A percentile compares a stretch with the other conserved stretches of the same genome.
Conservation (phyloP, 2,329 filamentous ascomycete genomes). For the Fusarium subtropicale region DNA sequence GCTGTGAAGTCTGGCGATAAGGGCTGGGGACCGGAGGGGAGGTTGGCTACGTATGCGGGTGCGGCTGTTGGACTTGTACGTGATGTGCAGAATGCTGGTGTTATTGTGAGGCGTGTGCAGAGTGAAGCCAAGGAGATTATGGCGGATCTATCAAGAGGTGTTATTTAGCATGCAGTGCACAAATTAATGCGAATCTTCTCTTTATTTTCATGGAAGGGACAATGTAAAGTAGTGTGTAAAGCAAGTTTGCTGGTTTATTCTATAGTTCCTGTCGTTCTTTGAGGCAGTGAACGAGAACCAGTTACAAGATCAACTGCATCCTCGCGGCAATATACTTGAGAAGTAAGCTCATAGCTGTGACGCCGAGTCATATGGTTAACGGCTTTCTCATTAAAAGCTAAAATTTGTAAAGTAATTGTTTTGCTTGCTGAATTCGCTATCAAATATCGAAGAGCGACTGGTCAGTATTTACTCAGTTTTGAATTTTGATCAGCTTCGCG, state of each 20-base stretch:
- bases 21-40: constrained; percentile 61
- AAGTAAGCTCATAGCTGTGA: neutral
- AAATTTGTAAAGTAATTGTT: neutral
- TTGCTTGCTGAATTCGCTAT: neutral
- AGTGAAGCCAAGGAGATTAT: constrained; percentile 43
- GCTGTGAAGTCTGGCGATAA: constrained; percentile 54
- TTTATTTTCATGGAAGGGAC: neutral
- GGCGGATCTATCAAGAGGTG: neutral
- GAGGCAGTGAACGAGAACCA: neutral
- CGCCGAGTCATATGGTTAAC: fast-evolving
- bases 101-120: constrained; percentile 53
- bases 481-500: neutral
- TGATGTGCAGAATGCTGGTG: constrained; percentile 53
- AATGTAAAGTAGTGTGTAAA: neutral
- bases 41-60: constrained; percentile 63
- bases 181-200: neutral
- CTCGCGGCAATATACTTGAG: neutral
- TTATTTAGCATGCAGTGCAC: neutral
- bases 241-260: neutral
- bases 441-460: neutral
- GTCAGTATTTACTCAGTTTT: neutral
- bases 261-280: neutral
- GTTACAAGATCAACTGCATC: neutral
- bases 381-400: neutral
- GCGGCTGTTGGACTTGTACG: constrained; percentile 59